These are phyloP conservation scores for Apiospora marii DNA, from an alignment of 2,329 filamentous ascomycete species.

Conservation along the genomic window DNA sequence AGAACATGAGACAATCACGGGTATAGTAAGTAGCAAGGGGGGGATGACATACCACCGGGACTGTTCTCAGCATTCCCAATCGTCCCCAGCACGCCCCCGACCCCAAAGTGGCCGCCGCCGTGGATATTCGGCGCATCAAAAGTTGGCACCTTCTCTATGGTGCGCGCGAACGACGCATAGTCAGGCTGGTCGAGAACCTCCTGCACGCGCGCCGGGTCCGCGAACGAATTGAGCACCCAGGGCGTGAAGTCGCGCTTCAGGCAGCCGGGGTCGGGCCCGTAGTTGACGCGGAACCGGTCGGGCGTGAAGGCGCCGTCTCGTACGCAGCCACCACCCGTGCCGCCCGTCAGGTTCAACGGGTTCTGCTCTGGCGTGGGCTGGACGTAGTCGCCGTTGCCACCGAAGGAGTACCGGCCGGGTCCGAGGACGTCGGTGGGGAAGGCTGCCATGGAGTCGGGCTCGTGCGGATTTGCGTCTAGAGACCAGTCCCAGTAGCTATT, in stretches of 20 bases:
- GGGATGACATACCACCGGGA: neutral
- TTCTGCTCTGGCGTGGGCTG: neutral
- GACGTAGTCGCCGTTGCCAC: constrained; percentile 23
- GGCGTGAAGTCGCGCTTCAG: constrained; percentile 23
- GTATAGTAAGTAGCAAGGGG: neutral
- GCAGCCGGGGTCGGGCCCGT: constrained; percentile 18
- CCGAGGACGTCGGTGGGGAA: constrained; percentile 13
- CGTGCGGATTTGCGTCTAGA: neutral
- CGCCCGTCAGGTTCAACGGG: constrained; percentile 23
- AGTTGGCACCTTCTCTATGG: neutral
- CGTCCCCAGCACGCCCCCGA: constrained; percentile 20
- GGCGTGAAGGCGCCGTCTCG: constrained; percentile 20
- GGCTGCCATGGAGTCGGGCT: neutral
- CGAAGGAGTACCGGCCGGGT: constrained; percentile 17
- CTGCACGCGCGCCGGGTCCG: constrained; percentile 8
- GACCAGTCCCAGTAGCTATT: constrained; percentile 26
- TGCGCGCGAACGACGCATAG: constrained; percentile 10
- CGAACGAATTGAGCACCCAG: constrained; percentile 16
- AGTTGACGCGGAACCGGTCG: constrained; percentile 23
- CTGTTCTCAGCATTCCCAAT: constrained; percentile 18
- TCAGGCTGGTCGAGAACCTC: constrained; percentile 18
- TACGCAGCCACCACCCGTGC: constrained; percentile 23
- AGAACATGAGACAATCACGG: neutral
- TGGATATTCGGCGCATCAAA: constrained; percentile 12
- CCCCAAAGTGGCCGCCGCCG: constrained; percentile 9